Conservation (phyloP, 1,284 basidiomycete genomes). For the Tetrapyrgos nigripes region DNA sequence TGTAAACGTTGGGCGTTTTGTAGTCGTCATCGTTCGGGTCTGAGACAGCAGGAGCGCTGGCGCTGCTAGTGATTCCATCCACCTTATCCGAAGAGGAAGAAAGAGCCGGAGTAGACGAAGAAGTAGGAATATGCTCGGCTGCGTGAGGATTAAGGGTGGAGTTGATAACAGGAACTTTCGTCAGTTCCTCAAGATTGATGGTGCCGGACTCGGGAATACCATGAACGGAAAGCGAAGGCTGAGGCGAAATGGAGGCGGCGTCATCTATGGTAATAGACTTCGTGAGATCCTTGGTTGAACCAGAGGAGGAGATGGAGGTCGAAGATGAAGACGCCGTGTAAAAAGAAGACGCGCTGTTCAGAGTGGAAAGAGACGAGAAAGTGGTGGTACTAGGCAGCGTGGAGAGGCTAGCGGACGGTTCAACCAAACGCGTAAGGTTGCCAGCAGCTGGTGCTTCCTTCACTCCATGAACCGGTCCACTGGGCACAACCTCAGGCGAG, state of each 20-base stretch:
- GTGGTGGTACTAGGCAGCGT: conserved; percentile 12
- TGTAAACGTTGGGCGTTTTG: conserved; percentile 68
- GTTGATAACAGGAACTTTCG: background rate
- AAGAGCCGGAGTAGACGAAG: background rate
- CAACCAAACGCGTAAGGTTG: conserved; percentile 5
- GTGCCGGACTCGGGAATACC: conserved; percentile 10
- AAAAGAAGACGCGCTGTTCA: conserved; percentile 10
- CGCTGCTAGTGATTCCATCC: background rate
- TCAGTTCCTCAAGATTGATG: conserved; percentile 13
- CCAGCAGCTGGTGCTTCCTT: background rate
- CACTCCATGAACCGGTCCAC: background rate
- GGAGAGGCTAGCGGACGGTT: background rate
- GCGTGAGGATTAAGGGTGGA: conserved; percentile 9
- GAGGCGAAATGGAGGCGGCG: conserved; percentile 1
- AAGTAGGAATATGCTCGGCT: conserved; percentile 14
- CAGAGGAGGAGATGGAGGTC: conserved; percentile 14
- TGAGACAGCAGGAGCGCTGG: background rate
- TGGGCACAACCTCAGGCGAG: conserved; percentile 13
- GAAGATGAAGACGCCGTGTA: conserved; percentile 17
- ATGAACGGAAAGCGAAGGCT: background rate
- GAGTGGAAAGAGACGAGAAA: conserved; percentile 4
- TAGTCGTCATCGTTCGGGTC: conserved; percentile 1
- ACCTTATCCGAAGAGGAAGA: background rate
- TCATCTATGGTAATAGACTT: background rate
- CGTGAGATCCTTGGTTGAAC: conserved; percentile 4